Evolutionary conservation across 2,329 filamentous ascomycete genomes (phyloP), one percentile per base, ranked within the genome.

Genomic region (Pseudocercospora pini-densiflorae): DNA sequence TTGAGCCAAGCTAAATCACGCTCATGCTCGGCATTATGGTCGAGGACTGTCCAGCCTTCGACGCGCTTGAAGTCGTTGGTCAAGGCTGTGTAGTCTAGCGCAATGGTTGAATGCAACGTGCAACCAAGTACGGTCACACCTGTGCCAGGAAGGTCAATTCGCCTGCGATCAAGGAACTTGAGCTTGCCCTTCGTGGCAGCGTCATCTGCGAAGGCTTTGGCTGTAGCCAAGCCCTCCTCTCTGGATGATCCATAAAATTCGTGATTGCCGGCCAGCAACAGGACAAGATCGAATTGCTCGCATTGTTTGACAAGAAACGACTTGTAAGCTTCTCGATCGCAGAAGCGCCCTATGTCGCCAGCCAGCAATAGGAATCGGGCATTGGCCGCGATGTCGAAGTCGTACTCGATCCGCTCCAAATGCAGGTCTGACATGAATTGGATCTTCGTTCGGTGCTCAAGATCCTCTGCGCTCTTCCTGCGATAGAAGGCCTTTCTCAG

Each of bases 51-150:
- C 86, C 86, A 89, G 10, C 72, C 76, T n/a, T 75, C 47, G 31
- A 88, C 88, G 36, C 81, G 79, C 19, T 79, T 75, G 63, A 86
- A 88, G 72, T 89, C 87, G 43, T 81, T 82, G 7, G 80, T 72
- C 2, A 75, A 75, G 10, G 67, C 74, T 3, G 75, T 75, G 14
- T 81, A 76, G 0, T 76, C 65, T 0, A 82, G 77, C 2, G 61
- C 62, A 24, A 89, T 80, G 0, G 76, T 69, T 0, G 86, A 87
- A 81, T 86, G 87, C 0, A 89, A 78, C 0, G 85, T 87, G 69
- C 85, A 88, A 16, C 86, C 86, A 1, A 88, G 75, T 1, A 89
- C 77, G 1, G 81, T 85, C 12, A 86, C 59, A 29, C 70, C 66
- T 0, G 81, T 79, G 4, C 73, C 72, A 14, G 68, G 65, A 40